Percentiles rank a stretch among this genome's conserved stretches.
Conservation (phyloP, 2,329 filamentous ascomycete genomes). For the Aphanoascus verrucosus region DNA sequence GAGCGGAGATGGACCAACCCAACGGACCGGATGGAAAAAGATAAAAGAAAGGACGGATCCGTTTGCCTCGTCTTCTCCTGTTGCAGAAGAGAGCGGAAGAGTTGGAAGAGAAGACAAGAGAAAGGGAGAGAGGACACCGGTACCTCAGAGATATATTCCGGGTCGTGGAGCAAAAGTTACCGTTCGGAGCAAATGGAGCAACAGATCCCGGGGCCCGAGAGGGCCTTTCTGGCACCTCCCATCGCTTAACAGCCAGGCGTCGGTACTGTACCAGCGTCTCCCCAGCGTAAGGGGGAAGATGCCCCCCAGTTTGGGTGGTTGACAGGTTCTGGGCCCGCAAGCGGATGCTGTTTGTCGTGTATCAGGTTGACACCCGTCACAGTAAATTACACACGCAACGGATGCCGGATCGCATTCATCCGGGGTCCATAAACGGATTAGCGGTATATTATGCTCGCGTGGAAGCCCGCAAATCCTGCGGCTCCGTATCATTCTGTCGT, state of each 20-base stretch:
- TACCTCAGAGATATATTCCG: background rate
- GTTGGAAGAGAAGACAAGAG: background rate
- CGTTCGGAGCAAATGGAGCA: background rate
- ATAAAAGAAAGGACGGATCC: background rate
- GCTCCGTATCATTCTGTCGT: background rate
- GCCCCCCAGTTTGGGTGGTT: no score
- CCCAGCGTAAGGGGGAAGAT: no score
- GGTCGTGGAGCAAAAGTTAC: background rate
- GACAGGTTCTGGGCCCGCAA: no score
- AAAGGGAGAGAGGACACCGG: background rate
- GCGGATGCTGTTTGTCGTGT: no score
- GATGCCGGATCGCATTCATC: background rate
- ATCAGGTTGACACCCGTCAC: no score
- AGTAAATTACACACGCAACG: background rate
- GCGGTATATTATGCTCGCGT: background rate
- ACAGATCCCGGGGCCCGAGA: background rate
- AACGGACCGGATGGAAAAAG: background rate
- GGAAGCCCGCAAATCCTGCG: background rate
- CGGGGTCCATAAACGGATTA: background rate
- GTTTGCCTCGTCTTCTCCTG: background rate
- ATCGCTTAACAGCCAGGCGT: no score
- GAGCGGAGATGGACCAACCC: background rate
- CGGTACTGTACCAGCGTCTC: no score
- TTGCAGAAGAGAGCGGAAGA: background rate
- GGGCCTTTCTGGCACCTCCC: no score